Evolutionary conservation across 2,329 filamentous ascomycete genomes (phyloP).

Genomic region (Botrytis elliptica): DNA sequence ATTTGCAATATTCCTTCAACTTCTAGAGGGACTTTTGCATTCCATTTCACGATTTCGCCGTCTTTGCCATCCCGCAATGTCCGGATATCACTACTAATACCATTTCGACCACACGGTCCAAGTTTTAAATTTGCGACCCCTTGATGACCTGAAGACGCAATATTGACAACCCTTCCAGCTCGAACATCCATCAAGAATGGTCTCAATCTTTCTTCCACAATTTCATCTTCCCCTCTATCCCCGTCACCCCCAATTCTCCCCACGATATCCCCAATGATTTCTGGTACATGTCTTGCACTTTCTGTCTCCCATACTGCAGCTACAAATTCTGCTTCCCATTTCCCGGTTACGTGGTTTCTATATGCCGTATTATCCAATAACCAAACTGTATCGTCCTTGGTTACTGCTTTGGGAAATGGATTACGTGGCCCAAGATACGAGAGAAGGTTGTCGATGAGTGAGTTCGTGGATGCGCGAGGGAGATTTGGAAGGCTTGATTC

Average conservation of each 20-base stretch:
- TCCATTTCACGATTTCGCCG: constrained; percentile 48
- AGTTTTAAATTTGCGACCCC: constrained; percentile 49
- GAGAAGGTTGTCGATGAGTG: constrained; percentile 43
- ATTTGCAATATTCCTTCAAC: constrained; percentile 58
- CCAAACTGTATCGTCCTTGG: constrained; percentile 72
- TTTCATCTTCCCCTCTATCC: constrained; percentile 56
- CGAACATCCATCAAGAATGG: constrained; percentile 78
- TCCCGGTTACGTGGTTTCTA: constrained; percentile 47
- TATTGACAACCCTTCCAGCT: constrained; percentile 65
- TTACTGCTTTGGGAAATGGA: constrained; percentile 59
- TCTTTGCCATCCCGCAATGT: constrained; percentile 49
- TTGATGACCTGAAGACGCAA: constrained; percentile 51
- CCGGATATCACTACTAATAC: constrained; percentile 66
- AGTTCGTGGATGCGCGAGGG: constrained; percentile 32
- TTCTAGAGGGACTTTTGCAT: constrained; percentile 51
- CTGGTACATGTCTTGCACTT: constrained; percentile 63
- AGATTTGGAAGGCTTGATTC: constrained; percentile 49
- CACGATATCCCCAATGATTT: constrained; percentile 68
- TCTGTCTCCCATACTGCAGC: constrained; percentile 76
- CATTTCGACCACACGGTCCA: constrained; percentile 69
- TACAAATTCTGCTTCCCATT: constrained; percentile 81
- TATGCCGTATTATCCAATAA: constrained; percentile 88
- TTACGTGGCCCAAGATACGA: constrained; percentile 53
- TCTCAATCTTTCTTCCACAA: constrained; percentile 65
- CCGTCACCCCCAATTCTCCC: constrained; percentile 63